phyloP scores from a whole-genome alignment of 2,329 filamentous ascomycete species.

The Cladorrhinum sp. region DNA sequence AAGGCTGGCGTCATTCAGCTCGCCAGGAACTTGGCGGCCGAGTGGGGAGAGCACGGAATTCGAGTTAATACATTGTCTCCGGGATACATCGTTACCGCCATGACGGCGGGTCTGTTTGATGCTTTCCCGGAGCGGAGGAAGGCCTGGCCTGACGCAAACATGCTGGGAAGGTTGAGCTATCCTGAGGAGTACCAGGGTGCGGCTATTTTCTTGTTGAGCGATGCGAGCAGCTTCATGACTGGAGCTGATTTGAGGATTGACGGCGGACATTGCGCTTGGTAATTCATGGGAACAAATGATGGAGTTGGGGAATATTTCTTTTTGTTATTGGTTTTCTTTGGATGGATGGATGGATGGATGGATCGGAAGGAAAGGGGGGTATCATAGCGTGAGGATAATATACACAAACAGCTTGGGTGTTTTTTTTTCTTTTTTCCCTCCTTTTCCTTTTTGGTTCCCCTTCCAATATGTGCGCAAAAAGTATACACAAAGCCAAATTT shows the following conservation, averaged over 20 bases:
- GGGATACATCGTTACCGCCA: constrained; percentile 76
- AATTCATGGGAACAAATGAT: constrained; percentile 20
- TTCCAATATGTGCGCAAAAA: neutral
- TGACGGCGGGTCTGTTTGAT: constrained; percentile 78
- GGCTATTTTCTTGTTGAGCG: constrained; percentile 64
- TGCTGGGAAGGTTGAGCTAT: constrained; percentile 67
- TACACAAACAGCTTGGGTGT: constrained; percentile 11
- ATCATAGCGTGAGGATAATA: constrained; percentile 15
- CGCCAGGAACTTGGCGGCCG: constrained; percentile 64
- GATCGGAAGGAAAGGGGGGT: constrained; percentile 12
- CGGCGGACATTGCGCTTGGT: constrained; percentile 65
- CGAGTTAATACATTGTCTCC: constrained; percentile 79
- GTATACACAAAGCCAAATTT: neutral
- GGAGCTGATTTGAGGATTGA: constrained; percentile 67
- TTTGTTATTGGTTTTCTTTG: neutral
- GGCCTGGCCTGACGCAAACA: constrained; percentile 80
- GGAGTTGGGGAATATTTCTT: no score
- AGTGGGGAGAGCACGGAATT: constrained; percentile 71
- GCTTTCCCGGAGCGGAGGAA: constrained; percentile 64
- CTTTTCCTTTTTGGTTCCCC: neutral
- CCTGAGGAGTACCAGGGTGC: constrained; percentile 70
- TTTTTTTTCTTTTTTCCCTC: neutral
- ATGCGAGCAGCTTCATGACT: constrained; percentile 69
- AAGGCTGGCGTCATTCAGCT: constrained; percentile 74
- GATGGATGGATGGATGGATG: neutral